Evolutionary conservation across 1,284 basidiomycete species (phyloP).

Genomic region (Chiua sp.): DNA sequence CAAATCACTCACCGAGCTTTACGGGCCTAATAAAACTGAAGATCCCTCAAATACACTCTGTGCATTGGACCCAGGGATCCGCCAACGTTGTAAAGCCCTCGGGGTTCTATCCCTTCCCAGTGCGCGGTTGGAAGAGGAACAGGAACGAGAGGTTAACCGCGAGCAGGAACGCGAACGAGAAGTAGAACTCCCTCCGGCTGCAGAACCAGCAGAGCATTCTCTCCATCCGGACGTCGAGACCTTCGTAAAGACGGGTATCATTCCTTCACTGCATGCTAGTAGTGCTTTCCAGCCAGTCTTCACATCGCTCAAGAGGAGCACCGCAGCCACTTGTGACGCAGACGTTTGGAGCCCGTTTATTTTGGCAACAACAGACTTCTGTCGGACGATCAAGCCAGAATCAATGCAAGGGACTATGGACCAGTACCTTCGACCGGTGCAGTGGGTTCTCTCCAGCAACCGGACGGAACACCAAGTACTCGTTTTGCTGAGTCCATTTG

Average conservation of each 20-base stretch:
- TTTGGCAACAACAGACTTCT: conserved; percentile 32
- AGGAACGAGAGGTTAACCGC: conserved; percentile 48
- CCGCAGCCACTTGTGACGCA: not conserved
- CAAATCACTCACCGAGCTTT: too few species aligned
- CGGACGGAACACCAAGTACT: not conserved
- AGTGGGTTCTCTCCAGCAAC: conserved; percentile 43
- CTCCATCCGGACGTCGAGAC: conserved; percentile 11
- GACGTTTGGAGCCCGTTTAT: conserved; percentile 16
- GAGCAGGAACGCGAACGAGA: conserved; percentile 44
- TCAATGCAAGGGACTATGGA: not conserved
- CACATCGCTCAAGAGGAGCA: too few species aligned
- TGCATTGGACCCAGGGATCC: conserved; percentile 22
- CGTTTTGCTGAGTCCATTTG: conserved; percentile 24
- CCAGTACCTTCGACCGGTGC: conserved; percentile 45
- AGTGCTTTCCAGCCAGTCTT: too few species aligned
- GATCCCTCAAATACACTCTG: too few species aligned
- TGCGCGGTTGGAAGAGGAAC: conserved; percentile 44
- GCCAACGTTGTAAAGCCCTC: conserved; percentile 31
- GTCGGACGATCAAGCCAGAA: too few species aligned
- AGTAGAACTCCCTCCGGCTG: not conserved
- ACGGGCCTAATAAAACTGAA: too few species aligned
- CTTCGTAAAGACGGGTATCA: conserved; percentile 27
- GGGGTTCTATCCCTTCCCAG: conserved; percentile 25
- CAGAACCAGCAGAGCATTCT: not conserved
- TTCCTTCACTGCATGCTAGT: not conserved